phyloP scores from a whole-genome alignment of 208 protist species.

The Trypanosoma scelopori region DNA sequence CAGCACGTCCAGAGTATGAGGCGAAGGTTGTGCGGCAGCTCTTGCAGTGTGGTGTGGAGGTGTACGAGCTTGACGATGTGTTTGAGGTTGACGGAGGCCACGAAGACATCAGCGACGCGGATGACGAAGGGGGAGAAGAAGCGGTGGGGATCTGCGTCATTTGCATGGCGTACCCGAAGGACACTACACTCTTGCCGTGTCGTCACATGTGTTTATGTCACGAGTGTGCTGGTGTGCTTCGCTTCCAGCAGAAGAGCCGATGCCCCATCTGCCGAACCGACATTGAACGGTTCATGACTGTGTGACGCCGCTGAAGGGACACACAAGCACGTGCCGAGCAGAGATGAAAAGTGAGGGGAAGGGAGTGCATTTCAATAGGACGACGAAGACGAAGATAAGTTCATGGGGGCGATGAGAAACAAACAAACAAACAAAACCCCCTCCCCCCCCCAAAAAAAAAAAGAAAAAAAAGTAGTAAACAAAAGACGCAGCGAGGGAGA shows the following conservation, averaged over 20 bases:
- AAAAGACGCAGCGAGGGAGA: too few species aligned
- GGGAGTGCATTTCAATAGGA: too few species aligned
- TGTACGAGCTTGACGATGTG: constrained; percentile 81
- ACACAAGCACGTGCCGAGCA: background rate
- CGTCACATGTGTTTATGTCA: constrained; percentile 92
- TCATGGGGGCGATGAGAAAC: too few species aligned
- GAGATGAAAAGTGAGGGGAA: too few species aligned
- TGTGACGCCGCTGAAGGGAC: constrained; percentile 25
- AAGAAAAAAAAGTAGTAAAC: too few species aligned
- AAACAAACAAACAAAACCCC: too few species aligned
- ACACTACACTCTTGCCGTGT: constrained; percentile 92
- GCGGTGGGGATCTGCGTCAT: constrained; percentile 75
- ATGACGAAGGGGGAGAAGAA: constrained; percentile 36
- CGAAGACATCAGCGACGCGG: constrained; percentile 1
- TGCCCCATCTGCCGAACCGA: constrained; percentile 89
- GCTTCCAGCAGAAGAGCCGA: constrained; percentile 68
- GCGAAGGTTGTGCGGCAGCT: constrained; percentile 58
- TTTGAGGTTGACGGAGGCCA: constrained; percentile 54
- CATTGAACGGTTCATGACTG: constrained; percentile 73
- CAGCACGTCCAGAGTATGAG: constrained; percentile 6
- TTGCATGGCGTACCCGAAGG: constrained; percentile 77
- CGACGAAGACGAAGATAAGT: background rate
- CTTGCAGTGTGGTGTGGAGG: constrained; percentile 63
- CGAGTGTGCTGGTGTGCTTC: constrained; percentile 80
- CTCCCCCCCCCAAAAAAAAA: too few species aligned